Evolutionary conservation across 306 rosid genomes (phyloP).

Genomic region (Datisca glomerata): DNA sequence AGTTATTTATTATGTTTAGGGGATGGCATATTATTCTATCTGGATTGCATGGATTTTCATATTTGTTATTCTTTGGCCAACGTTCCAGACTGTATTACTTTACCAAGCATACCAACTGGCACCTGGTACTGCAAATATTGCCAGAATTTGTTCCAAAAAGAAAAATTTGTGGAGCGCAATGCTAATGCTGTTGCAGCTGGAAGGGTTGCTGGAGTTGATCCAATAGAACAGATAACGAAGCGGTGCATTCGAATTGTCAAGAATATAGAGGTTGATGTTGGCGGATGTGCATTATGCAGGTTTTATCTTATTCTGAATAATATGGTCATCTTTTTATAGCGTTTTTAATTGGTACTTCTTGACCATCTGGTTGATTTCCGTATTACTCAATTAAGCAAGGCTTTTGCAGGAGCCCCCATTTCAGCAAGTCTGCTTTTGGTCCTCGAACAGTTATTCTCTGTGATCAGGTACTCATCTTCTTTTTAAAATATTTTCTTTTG

Average conservation of each 20-base stretch:
- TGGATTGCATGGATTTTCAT: background rate
- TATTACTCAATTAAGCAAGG: too few species aligned
- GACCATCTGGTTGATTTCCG: too few species aligned
- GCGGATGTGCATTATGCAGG: conserved; percentile 78
- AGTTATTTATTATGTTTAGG: too few species aligned
- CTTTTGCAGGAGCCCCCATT: conserved; percentile 41
- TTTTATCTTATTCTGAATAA: conserved; percentile 9
- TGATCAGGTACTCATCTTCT: conserved; percentile 66
- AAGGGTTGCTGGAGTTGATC: conserved; percentile 55
- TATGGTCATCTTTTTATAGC: background rate
- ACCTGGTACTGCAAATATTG: conserved; percentile 90
- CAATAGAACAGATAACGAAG: conserved; percentile 48
- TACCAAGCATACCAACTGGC: conserved; percentile 44
- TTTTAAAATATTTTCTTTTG: background rate
- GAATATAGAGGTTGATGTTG: conserved; percentile 40
- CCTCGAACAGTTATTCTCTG: conserved; percentile 63
- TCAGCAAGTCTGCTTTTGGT: conserved; percentile 42
- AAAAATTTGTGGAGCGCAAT: conserved; percentile 45
- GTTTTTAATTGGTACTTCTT: conserved; percentile 3
- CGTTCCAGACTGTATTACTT: conserved; percentile 74
- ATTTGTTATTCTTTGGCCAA: conserved; percentile 7
- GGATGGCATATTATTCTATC: too few species aligned
- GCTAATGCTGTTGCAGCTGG: conserved; percentile 75
- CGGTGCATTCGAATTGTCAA: conserved; percentile 83
- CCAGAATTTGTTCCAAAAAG: conserved; percentile 44